A percentile compares a stretch with the other conserved stretches of the same genome.
Conservation (phyloP, 305 asterid species). For the Caryopteris hybrid region DNA sequence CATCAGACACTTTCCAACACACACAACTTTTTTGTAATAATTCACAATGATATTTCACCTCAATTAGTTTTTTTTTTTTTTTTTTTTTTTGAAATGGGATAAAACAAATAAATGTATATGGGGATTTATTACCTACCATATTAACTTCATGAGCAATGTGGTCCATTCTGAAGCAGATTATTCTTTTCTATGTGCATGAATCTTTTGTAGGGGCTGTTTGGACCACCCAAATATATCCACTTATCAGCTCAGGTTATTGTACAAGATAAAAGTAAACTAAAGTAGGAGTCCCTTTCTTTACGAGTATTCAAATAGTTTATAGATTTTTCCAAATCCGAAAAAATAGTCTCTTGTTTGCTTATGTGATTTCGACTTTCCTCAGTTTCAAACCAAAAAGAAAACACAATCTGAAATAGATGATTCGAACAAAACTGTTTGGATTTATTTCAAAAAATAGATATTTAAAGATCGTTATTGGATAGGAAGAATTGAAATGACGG, state of each 20-base stretch:
- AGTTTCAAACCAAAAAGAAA: slow-evolving; percentile 22
- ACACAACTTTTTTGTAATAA: no score
- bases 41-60: no score
- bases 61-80: no score
- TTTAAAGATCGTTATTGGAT: slow-evolving; percentile 5
- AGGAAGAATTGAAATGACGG: not conserved
- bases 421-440: no score
- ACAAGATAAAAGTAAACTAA: slow-evolving; percentile 17
- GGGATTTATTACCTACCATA: slow-evolving; percentile 20
- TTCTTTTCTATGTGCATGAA: slow-evolving; percentile 3
- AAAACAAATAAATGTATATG: not conserved
- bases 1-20: no score
- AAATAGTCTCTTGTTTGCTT: slow-evolving; percentile 19
- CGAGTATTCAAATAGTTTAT: not conserved
- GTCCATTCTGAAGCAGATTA: slow-evolving; percentile 8
- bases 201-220: slow-evolving; percentile 25
- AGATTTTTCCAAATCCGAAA: slow-evolving; percentile 6
- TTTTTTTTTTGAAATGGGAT: not conserved
- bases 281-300: slow-evolving; percentile 27
- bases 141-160: slow-evolving; percentile 14
- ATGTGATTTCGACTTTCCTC: slow-evolving; percentile 29
- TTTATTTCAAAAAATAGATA: no score
- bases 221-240: slow-evolving; percentile 32
- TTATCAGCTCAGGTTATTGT: slow-evolving; percentile 14
- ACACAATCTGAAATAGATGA: no score